Conservation (phyloP, 768 basidiomycete genomes). For the Boletus insuetus region DNA sequence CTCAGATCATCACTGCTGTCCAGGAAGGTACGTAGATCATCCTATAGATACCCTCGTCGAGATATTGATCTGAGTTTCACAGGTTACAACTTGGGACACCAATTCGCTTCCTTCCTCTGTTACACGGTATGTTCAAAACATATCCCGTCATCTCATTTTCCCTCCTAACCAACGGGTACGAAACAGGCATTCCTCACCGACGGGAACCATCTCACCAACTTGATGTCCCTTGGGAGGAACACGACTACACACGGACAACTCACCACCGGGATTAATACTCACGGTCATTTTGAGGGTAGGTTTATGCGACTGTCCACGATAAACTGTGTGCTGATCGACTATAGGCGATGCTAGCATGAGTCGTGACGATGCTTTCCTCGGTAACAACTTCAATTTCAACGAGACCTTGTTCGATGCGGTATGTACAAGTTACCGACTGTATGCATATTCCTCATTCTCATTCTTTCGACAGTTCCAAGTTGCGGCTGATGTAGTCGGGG, state of each 20-base stretch:
- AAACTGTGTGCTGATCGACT: background rate
- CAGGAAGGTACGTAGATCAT: conserved; percentile 13
- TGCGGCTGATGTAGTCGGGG: conserved; percentile 16
- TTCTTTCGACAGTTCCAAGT: conserved; percentile 1
- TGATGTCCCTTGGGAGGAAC: conserved; percentile 25
- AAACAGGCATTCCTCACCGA: conserved; percentile 15
- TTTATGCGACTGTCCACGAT: background rate
- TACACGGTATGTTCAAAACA: conserved; percentile 8
- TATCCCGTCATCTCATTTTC: background rate
- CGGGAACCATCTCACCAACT: conserved; percentile 24
- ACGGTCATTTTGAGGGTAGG: conserved; percentile 21
- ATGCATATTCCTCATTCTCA: no score
- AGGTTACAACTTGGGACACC: conserved; percentile 25
- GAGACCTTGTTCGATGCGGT: conserved; percentile 23
- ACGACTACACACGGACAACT: conserved; percentile 4
- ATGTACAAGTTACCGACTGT: background rate
- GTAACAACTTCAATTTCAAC: conserved; percentile 20
- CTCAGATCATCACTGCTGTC: conserved; percentile 18
- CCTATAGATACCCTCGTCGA: background rate
- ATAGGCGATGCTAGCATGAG: conserved; percentile 24
- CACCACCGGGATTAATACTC: conserved; percentile 17
- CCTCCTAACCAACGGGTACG: background rate
- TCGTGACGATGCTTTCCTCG: conserved; percentile 19
- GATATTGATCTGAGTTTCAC: background rate
- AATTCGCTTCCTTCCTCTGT: conserved; percentile 15